A percentile compares a stretch with the other conserved stretches of the same genome.
These are phyloP conservation scores for Suillus fuscotomentosus DNA, from an alignment of 768 basidiomycete genomes.

Conservation along the genomic window DNA sequence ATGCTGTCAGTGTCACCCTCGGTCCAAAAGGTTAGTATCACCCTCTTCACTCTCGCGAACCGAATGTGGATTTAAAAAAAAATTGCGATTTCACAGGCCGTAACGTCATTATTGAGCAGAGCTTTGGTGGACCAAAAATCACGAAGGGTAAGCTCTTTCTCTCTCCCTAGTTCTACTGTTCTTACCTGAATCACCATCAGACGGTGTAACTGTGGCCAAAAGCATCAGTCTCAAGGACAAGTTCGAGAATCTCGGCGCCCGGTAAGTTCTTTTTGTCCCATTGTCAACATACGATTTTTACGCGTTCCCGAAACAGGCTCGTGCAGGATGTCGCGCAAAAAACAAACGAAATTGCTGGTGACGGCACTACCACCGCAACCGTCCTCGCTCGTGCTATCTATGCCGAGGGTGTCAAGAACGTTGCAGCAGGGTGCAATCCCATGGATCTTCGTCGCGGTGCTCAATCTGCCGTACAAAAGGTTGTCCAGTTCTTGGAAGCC, in stretches of 20 bases:
- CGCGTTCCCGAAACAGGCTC: constrained; percentile 48
- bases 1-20: constrained; percentile 94
- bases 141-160: constrained; percentile 74
- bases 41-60: not conserved
- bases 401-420: constrained; percentile 98
- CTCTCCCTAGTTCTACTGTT: not conserved
- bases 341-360: constrained; percentile 96
- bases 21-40: constrained; percentile 81
- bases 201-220: constrained; percentile 98
- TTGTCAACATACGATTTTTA: not conserved
- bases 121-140: constrained; percentile 88
- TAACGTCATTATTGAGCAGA: constrained; percentile 98
- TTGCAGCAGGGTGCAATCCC: constrained; percentile 98
- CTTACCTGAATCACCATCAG: constrained; percentile 35
- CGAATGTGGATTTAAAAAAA: constrained; percentile 9
- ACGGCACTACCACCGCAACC: constrained; percentile 97
- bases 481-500: constrained; percentile 84
- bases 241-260: constrained; percentile 98
- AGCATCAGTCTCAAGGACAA: constrained; percentile 93
- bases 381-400: constrained; percentile 97
- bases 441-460: constrained; percentile 99
- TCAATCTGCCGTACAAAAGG: constrained; percentile 94
- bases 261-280: constrained; percentile 51
- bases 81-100: constrained; percentile 51
- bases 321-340: constrained; percentile 95